Evolutionary conservation across 225 moss, liverwort and hornwort species (phyloP).

Genomic region (Bryum argenteum): DNA sequence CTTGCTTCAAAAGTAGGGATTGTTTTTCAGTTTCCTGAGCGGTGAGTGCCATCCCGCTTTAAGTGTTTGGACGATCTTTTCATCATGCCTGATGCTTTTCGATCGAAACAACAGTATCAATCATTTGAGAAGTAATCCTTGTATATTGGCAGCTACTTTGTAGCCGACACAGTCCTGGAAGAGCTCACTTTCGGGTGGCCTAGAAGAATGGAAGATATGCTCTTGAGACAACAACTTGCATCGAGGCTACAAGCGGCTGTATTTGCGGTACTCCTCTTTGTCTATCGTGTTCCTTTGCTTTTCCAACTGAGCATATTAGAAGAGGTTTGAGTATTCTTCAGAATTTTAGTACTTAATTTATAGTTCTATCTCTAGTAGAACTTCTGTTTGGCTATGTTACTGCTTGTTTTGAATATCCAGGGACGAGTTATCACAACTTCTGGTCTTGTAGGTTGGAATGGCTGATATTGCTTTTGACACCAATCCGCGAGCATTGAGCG

Average conservation of each 20-base stretch:
- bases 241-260: slow-evolving; percentile 85
- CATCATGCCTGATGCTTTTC: neutral
- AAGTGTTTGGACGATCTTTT: slow-evolving; percentile 11
- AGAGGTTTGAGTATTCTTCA: slow-evolving; percentile 17
- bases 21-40: slow-evolving; percentile 98
- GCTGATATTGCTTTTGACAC: slow-evolving; percentile 84
- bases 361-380: slow-evolving; percentile 15
- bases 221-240: slow-evolving; percentile 72
- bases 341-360: slow-evolving; percentile 8
- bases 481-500: slow-evolving; percentile 88
- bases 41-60: slow-evolving; percentile 40
- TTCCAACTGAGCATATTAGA: slow-evolving; percentile 23
- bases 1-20: slow-evolving; percentile 90
- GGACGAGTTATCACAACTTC: slow-evolving; percentile 16
- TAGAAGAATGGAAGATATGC: slow-evolving; percentile 68
- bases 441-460: slow-evolving; percentile 80
- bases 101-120: slow-evolving; percentile 3
- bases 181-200: slow-evolving; percentile 98
- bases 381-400: neutral
- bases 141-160: slow-evolving; percentile 74
- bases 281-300: slow-evolving; percentile 17
- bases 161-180: slow-evolving; percentile 87
- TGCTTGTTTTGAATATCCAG: slow-evolving; percentile 4
- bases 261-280: slow-evolving; percentile 61
- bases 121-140: slow-evolving; percentile 20